Base-by-base conservation (phyloP, 2,329 filamentous ascomycete genomes). In the Calonectria crousiana region DNA sequence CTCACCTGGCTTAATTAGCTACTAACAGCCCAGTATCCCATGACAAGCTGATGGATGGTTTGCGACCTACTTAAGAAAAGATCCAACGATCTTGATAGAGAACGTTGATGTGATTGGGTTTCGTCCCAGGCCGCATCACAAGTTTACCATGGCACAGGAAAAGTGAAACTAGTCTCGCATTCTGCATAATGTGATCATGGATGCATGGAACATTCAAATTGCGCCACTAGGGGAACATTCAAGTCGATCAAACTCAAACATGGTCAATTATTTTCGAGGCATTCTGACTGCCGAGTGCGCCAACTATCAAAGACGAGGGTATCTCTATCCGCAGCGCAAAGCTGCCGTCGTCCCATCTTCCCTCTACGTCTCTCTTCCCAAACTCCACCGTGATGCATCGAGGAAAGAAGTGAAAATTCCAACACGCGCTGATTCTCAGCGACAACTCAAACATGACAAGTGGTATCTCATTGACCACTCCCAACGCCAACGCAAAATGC, bases 391-490 rank as follows among this genome's bases (percentile, higher is more conserved):
- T 44, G 32, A 41, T 56, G 44, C 14, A 28, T 53, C 26, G 32
- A 34, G 60, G 60, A 49, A 58, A 66, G 56, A 69, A 68, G 49
- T 47, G 32, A 62, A 62, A 41, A 70, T 38, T 49, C 58, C 67
- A 68, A 69, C 56, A 49, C 56, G 69, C 41, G 69, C 47, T 67
- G 53, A 51, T 58, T 44, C 58, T 58, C 32, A 47, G 58, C 32
- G 28, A 28, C 49, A 58, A 67, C 60, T 73, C 49, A 67, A 73
- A 73, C 71, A 71, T 62, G 44, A 34, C 64, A 67, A 67, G 72
- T 76, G 77, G 76, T 79, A 79, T 78, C 77, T 73, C 20, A 69
- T 69, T 47, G 70, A 64, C 70, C 64, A 70, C 76, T 73, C 73
- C 77, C 74, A 79, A 79, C 76, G 74, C 77, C 77, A 58, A 68